Evolutionary conservation across 2,329 filamentous ascomycete species (phyloP), one percentile per base, ranked within the genome.

Genomic region (Colletotrichum lindemuthianum): DNA sequence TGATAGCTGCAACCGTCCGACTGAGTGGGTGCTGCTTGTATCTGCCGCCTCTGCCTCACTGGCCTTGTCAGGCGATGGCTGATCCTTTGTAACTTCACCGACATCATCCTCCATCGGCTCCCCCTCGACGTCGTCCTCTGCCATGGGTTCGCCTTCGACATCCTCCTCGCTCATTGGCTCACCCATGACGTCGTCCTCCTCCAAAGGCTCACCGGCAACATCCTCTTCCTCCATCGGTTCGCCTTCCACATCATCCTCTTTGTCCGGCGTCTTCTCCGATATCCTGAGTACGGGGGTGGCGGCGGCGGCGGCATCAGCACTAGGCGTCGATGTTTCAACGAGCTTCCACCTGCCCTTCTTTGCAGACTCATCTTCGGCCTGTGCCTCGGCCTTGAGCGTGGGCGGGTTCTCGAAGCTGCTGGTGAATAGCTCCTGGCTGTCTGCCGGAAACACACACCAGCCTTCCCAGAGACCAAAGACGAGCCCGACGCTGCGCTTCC

Each of bases 401-500:
- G 90, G 90, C 34, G 91, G 91, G 59, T 88, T 87, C 67, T 91
- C 88, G 71, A 97, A 97, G 11, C 85, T 85, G 59, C 84, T 80
- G 36, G 86, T 86, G 67, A 97, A 91, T 34, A 86, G 78, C 67
- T 92, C 90, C 69, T 95, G 91, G 51, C 87, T 89, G 59, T 90
- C 88, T 36, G 88, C 86, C 1, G 91, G 89, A 69, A 97, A 97
- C 1, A 88, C 86, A 68, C 86, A 89, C 88, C 87, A 90, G 7
- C 86, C 84, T 69, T 90, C 88, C 88, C 92, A 96, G 40, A 93
- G 79, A 50, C 85, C 84, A 8, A 96, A 79, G 2, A 96, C 82
- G 6, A 88, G 82, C 3, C 85, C 84, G 43, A 96, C 83, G 70
- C 90, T 93, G 53, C 92, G 86, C 75, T 91, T 92, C 91, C 92